Evolutionary conservation across 768 basidiomycete genomes (phyloP).

Genomic region (Brasilioporus rufonigricans): DNA sequence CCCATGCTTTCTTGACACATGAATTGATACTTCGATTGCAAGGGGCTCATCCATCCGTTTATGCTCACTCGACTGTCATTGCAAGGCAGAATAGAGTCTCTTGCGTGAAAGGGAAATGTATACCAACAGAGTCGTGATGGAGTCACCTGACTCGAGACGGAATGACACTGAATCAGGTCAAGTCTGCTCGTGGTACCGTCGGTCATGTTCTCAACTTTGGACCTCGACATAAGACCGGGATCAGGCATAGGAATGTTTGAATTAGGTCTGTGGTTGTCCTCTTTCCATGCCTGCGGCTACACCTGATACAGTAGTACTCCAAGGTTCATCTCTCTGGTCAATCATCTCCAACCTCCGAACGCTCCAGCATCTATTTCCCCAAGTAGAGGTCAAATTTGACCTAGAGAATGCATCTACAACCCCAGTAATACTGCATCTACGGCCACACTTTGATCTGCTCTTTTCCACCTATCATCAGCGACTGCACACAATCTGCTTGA

Average conservation of each 20-base stretch:
- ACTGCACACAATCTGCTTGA: conserved; percentile 73
- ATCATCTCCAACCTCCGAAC: conserved; percentile 66
- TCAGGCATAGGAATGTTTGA: conserved; percentile 76
- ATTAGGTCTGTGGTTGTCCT: conserved; percentile 45
- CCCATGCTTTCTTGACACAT: neutral
- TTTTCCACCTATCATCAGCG: conserved; percentile 80
- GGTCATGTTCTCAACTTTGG: conserved; percentile 64
- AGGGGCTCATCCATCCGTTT: neutral
- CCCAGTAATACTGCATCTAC: conserved; percentile 73
- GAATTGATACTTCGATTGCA: neutral
- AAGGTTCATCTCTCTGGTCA: conserved; percentile 78
- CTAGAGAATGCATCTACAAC: conserved; percentile 66
- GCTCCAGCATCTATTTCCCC: conserved; percentile 68
- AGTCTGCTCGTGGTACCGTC: neutral
- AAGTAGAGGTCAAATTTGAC: conserved; percentile 83
- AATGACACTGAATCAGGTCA: conserved; percentile 12
- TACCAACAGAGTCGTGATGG: neutral
- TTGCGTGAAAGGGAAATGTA: too few relatives aligned
- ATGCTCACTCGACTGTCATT: too few relatives aligned
- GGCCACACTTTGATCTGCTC: conserved; percentile 81
- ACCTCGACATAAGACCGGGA: conserved; percentile 76
- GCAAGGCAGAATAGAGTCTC: too few relatives aligned
- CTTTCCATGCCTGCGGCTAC: neutral
- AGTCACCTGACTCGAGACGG: conserved; percentile 8
- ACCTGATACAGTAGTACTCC: neutral